These are phyloP conservation scores for Theobroma cacao DNA, from an alignment of 345 rosid genomes.

Conservation along the genomic window DNA sequence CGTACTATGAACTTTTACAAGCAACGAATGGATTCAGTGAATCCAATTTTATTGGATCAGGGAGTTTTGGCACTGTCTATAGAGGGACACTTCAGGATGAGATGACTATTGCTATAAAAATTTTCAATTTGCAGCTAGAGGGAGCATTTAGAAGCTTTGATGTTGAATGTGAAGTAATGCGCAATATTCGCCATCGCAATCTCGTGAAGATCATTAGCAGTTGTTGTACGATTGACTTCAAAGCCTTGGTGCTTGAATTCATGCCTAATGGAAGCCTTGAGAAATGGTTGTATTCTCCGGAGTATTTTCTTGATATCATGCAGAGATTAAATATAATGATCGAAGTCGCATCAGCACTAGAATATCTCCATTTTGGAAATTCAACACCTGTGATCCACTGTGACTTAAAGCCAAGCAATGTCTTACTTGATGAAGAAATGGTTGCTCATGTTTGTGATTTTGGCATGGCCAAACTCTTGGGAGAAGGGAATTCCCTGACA, in stretches of 20 bases:
- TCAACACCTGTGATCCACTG: conserved; percentile 6
- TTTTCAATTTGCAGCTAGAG: not conserved
- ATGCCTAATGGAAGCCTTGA: conserved; percentile 21
- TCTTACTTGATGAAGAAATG: conserved; percentile 6
- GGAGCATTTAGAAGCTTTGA: conserved; percentile 16
- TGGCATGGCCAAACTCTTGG: conserved; percentile 11
- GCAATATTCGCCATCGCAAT: conserved; percentile 17
- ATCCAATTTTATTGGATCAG: conserved; percentile 13
- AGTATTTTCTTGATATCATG: not conserved
- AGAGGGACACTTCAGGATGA: conserved; percentile 1
- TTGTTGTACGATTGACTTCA: conserved; percentile 9
- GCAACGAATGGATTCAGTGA: conserved; percentile 18
- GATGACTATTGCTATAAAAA: conserved; percentile 17
- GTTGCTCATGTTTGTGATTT: conserved; percentile 10
- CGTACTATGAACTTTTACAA: not conserved
- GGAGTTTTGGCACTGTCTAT: conserved; percentile 17
- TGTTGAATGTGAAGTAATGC: conserved; percentile 11
- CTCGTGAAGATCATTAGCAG: conserved; percentile 19
- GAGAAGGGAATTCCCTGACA: not conserved
- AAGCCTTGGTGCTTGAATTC: conserved; percentile 20
- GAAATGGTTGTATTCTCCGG: conserved; percentile 7
- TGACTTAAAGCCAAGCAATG: conserved; percentile 11
- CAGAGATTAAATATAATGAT: conserved; percentile 14
- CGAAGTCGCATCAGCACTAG: conserved; percentile 11
- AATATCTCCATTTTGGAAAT: not conserved